Conservation (phyloP, 371 early-diverging fungal species). For the Umbelopsis sp. region DNA sequence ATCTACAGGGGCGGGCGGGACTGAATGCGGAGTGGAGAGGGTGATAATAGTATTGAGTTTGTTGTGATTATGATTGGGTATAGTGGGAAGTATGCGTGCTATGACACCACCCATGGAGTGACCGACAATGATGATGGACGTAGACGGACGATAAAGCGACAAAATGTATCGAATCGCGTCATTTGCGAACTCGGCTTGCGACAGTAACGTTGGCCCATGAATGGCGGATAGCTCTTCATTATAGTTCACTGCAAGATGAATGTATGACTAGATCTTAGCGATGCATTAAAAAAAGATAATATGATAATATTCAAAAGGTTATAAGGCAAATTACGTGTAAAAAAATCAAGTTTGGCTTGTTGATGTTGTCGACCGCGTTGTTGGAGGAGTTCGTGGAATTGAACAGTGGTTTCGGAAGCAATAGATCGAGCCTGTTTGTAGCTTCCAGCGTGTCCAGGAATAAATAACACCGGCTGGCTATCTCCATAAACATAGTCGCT, state of each 20-base stretch:
- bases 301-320: too few species aligned
- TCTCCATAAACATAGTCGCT: slow-evolving; percentile 28
- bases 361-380: slow-evolving; percentile 25
- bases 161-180: slow-evolving; percentile 77
- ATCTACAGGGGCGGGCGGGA: slow-evolving; percentile 80
- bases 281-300: too few species aligned
- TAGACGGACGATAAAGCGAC: slow-evolving; percentile 54
- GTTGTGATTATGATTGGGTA: slow-evolving; percentile 65
- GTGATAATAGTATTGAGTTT: slow-evolving; percentile 85
- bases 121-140: slow-evolving; percentile 82
- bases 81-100: slow-evolving; percentile 74
- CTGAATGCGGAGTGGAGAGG: slow-evolving; percentile 86
- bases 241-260: slow-evolving; percentile 65
- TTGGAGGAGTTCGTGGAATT: slow-evolving; percentile 41
- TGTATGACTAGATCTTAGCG: background rate
- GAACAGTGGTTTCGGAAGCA: slow-evolving; percentile 65
- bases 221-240: slow-evolving; percentile 90
- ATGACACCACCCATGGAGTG: slow-evolving; percentile 98
- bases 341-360: slow-evolving; percentile 71
- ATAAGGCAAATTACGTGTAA: slow-evolving; percentile 60
- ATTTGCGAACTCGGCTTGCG: slow-evolving; percentile 81
- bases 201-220: slow-evolving; percentile 57
- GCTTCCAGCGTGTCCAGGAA: slow-evolving; percentile 93
- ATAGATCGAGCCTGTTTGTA: slow-evolving; percentile 86
- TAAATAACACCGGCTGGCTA: slow-evolving; percentile 86